Conservation (phyloP, 2,329 filamentous ascomycete genomes). For the Pezicula neosporulosa region DNA sequence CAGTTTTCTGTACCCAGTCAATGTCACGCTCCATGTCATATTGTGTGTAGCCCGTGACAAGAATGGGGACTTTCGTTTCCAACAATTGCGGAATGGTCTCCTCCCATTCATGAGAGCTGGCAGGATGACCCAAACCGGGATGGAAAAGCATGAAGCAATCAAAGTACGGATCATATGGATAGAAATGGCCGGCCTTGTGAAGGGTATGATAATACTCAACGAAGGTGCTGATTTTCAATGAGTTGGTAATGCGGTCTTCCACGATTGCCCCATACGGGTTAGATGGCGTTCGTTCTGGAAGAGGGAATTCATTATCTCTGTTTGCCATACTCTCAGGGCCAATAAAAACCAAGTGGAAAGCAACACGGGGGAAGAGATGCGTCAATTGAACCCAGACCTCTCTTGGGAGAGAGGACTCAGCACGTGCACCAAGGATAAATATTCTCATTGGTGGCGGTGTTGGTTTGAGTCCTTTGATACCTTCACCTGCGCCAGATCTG, state of each 20-base stretch:
- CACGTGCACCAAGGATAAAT: slow-evolving; percentile 90
- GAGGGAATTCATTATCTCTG: slow-evolving; percentile 86
- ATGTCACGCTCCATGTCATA: slow-evolving; percentile 93
- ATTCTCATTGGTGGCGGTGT: slow-evolving; percentile 85
- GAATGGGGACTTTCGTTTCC: slow-evolving; percentile 92
- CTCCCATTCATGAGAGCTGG: slow-evolving; percentile 90
- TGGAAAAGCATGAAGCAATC: slow-evolving; percentile 98
- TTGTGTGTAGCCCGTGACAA: slow-evolving; percentile 94
- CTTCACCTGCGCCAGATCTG: slow-evolving; percentile 67
- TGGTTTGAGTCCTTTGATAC: slow-evolving; percentile 75
- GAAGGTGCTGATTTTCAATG: slow-evolving; percentile 95
- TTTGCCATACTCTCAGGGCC: slow-evolving; percentile 95
- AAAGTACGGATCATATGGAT: slow-evolving; percentile 96
- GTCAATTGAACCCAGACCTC: slow-evolving; percentile 91
- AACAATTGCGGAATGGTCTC: slow-evolving; percentile 85
- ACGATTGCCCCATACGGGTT: slow-evolving; percentile 95
- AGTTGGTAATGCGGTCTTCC: slow-evolving; percentile 83
- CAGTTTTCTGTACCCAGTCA: slow-evolving; percentile 82
- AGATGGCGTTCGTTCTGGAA: slow-evolving; percentile 76
- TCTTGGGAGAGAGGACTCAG: slow-evolving; percentile 93
- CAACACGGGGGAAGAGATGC: slow-evolving; percentile 91
- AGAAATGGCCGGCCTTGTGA: slow-evolving; percentile 85
- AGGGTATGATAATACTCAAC: slow-evolving; percentile 98
- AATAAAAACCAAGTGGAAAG: slow-evolving; percentile 89
- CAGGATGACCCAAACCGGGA: slow-evolving; percentile 90